Evolutionary conservation across 345 rosid genomes (phyloP).

Genomic region (Salix suchowensis): DNA sequence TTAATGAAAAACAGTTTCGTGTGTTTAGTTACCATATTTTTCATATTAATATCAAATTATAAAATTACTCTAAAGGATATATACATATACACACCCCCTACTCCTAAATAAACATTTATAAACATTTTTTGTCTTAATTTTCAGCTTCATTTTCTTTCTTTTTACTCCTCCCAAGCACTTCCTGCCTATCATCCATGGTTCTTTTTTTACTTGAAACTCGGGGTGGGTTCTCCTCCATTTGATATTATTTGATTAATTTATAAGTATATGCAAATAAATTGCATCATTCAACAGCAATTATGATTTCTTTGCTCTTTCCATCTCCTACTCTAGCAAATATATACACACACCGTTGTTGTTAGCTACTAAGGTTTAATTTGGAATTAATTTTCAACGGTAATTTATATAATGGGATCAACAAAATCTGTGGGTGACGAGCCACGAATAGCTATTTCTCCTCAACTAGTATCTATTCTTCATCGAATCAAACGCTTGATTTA

Average conservation of each 20-base stretch:
- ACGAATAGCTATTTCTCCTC: too few relatives aligned
- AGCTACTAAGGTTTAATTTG: not conserved
- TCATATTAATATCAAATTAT: too few relatives aligned
- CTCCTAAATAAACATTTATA: too few relatives aligned
- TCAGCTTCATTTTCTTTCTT: constrained; percentile 20
- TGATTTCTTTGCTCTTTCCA: not conserved
- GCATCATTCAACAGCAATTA: constrained; percentile 7
- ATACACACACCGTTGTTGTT: not conserved
- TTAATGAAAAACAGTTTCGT: too few relatives aligned
- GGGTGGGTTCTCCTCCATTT: constrained; percentile 46
- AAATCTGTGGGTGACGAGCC: too few relatives aligned
- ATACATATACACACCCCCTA: too few relatives aligned
- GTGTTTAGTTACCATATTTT: too few relatives aligned
- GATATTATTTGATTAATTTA: not conserved
- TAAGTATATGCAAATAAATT: not conserved
- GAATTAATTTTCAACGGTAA: too few relatives aligned
- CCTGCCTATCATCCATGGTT: constrained; percentile 57
- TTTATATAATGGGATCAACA: too few relatives aligned
- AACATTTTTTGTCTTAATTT: constrained; percentile 22
- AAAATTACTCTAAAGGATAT: too few relatives aligned
- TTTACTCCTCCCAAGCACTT: constrained; percentile 43
- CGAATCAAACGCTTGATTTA: too few relatives aligned
- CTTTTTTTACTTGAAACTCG: constrained; percentile 36
- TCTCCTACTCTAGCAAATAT: not conserved
- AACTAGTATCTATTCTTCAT: too few relatives aligned